Percentiles rank a stretch among this genome's conserved stretches.
phyloP scores from a whole-genome alignment of 768 basidiomycete genomes.

The Russula compacta region DNA sequence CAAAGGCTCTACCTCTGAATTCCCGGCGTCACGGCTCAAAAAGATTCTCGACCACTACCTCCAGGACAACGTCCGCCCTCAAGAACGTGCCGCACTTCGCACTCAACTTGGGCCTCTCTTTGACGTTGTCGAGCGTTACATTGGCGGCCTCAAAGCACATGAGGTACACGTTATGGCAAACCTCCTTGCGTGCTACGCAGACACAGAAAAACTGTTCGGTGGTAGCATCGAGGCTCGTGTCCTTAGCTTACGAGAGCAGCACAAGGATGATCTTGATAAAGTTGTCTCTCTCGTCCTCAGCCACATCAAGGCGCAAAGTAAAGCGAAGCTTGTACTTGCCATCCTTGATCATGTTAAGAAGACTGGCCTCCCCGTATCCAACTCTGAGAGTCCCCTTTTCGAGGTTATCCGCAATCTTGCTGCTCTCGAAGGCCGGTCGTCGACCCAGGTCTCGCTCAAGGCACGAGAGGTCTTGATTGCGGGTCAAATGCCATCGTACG shows the following conservation, averaged over 20 bases:
- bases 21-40: constrained; percentile 81
- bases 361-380: constrained; percentile 65
- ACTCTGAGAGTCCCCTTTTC: constrained; percentile 63
- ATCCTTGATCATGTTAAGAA: constrained; percentile 87
- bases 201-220: constrained; percentile 87
- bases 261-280: constrained; percentile 88
- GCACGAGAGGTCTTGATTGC: constrained; percentile 96
- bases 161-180: constrained; percentile 70
- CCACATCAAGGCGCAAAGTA: constrained; percentile 91
- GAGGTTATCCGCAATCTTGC: constrained; percentile 75
- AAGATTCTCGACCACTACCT: constrained; percentile 81
- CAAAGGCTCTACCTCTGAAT: constrained; percentile 71
- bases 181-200: constrained; percentile 69
- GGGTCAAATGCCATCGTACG: constrained; percentile 94
- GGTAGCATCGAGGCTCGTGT: constrained; percentile 92
- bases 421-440: constrained; percentile 83
- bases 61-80: constrained; percentile 67
- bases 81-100: constrained; percentile 76
- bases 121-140: constrained; percentile 71
- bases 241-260: constrained; percentile 78
- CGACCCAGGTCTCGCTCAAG: constrained; percentile 85
- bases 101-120: constrained; percentile 59
- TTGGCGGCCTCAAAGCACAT: constrained; percentile 77
- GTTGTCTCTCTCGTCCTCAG: constrained; percentile 83
- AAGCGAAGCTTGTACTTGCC: constrained; percentile 78